A percentile compares a stretch with the other conserved stretches of the same genome.
Conservation (phyloP, 352 stramenopile genomes). For the Plasmopara viticola region DNA sequence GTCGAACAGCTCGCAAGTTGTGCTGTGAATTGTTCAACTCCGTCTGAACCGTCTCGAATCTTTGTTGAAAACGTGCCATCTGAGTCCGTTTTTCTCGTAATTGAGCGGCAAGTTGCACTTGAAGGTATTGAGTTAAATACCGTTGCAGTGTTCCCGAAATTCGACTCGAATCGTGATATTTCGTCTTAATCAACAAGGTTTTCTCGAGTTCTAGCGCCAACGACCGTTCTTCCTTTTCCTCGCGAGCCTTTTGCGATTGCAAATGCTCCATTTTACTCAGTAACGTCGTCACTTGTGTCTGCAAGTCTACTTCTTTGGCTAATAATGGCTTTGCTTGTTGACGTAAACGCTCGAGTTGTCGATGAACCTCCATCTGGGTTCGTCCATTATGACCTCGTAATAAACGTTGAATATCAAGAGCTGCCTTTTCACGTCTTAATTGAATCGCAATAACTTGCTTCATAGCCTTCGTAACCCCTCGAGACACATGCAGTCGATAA, state of each 20-base stretch:
- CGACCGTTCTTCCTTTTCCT: conserved; percentile 51
- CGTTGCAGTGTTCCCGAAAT: conserved; percentile 86
- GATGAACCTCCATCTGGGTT: conserved; percentile 53
- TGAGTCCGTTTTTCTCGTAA: conserved; percentile 63
- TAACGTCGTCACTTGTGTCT: conserved; percentile 39
- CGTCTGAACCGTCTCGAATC: conserved; percentile 51
- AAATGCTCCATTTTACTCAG: conserved; percentile 41
- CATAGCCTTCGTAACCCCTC: conserved; percentile 59
- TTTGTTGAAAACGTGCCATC: conserved; percentile 46
- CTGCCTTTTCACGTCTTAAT: conserved; percentile 29
- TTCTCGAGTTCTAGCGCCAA: conserved; percentile 72
- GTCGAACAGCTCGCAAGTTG: conserved; percentile 55
- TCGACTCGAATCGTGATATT: conserved; percentile 79
- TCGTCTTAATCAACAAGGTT: conserved; percentile 78
- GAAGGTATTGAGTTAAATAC: conserved; percentile 90
- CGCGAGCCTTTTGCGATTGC: conserved; percentile 25
- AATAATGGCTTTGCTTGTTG: conserved; percentile 69
- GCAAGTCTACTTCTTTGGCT: conserved; percentile 39
- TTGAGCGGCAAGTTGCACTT: conserved; percentile 85
- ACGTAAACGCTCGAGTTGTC: conserved; percentile 71
- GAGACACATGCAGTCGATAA: conserved; percentile 55
- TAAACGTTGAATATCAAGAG: conserved; percentile 69
- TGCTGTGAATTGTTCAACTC: conserved; percentile 59
- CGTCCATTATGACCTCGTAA: conserved; percentile 76
- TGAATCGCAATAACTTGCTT: conserved; percentile 43